phyloP scores from a whole-genome alignment of 257 asterid genomes.

The Echium plantagineum region DNA sequence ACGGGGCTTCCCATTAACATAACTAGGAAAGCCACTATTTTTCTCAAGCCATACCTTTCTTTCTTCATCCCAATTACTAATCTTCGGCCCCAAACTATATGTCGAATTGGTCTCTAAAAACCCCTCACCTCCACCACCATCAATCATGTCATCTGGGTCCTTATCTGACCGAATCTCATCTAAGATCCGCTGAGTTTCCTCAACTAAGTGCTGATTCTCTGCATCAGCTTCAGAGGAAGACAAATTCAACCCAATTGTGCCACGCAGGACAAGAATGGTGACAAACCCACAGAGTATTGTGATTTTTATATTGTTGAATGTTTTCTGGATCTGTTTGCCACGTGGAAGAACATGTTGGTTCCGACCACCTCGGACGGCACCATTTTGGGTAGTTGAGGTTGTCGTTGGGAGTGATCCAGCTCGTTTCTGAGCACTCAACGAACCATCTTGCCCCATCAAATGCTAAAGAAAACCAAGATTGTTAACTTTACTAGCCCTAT shows the following conservation, averaged over 20 bases:
- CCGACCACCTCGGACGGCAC: slow-evolving; percentile 36
- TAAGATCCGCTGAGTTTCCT: slow-evolving; percentile 64
- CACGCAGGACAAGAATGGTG: slow-evolving; percentile 77
- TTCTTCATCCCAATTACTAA: slow-evolving; percentile 40
- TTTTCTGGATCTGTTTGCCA: slow-evolving; percentile 61
- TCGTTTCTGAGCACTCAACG: slow-evolving; percentile 61
- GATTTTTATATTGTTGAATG: slow-evolving; percentile 68
- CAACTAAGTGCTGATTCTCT: slow-evolving; percentile 43
- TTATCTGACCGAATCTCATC: slow-evolving; percentile 63
- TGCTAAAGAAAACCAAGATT: too few species aligned
- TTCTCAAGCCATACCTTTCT: slow-evolving; percentile 45
- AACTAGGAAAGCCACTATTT: slow-evolving; percentile 41
- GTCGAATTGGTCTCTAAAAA: slow-evolving; percentile 19
- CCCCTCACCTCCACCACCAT: slow-evolving; percentile 7
- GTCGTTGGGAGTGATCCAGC: slow-evolving; percentile 10
- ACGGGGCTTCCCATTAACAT: slow-evolving; percentile 43
- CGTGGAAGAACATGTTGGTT: slow-evolving; percentile 25
- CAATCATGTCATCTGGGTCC: slow-evolving; percentile 21
- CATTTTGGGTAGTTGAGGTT: not conserved
- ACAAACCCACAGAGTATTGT: slow-evolving; percentile 77
- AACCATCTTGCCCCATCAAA: slow-evolving; percentile 25
- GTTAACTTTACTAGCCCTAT: too few species aligned
- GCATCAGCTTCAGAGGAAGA: slow-evolving; percentile 53
- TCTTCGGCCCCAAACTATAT: slow-evolving; percentile 41
- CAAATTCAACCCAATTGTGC: slow-evolving; percentile 72